Base-by-base conservation (phyloP, 148 eudicot species). In the Vaccinium darrowii region DNA sequence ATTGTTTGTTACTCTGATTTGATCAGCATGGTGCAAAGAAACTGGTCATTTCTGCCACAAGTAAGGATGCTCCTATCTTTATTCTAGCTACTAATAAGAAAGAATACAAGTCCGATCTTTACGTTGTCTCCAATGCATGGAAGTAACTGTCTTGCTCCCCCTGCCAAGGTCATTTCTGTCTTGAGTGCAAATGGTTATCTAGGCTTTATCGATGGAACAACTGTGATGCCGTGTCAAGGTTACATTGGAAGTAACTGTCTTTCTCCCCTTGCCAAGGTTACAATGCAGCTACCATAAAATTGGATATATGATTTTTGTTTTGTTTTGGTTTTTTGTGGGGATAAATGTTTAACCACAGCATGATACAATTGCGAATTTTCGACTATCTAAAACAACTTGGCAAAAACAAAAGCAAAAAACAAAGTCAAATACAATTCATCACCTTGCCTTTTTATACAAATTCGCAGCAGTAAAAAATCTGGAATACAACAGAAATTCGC, bases 261-360 rank as follows among this genome's bases (percentile, higher is more conserved):
- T 86, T 95, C 98, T 30, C 92, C 92, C 60, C 86, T 94, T n/a
- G 98, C 93, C 82, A 93, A 94, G 94, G 97, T 93, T 84, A 2
- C 27, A 39, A 33, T 21, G 2, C 3, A 11, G 50, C 50, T 62
- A 33, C 47, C 27, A n/a, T 58, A 36, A 2, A 53, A 36, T 75
- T 19, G 7, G 6, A 25, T 85, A 71, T 50, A 9, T 4, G 13
- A 74, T 6, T 30, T 30, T 30, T 30, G 30, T 30, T 30, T 30
- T 30, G 30, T 30, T 30, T 30, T 30, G 30, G 30, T 30, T 30
- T 30, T 1, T 30, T 30, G 30, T 30, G 30, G 1, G 30, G 30
- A 30, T 30, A 30, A 30, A 30, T 30, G 30, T n/a, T 30, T 30
- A 30, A 30, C 30, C 30, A 30, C 30, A 30, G 30, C 30, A 30